Evolutionary conservation across 805 yeast species (phyloP).

Genomic region (Blastobotrys parvus): DNA sequence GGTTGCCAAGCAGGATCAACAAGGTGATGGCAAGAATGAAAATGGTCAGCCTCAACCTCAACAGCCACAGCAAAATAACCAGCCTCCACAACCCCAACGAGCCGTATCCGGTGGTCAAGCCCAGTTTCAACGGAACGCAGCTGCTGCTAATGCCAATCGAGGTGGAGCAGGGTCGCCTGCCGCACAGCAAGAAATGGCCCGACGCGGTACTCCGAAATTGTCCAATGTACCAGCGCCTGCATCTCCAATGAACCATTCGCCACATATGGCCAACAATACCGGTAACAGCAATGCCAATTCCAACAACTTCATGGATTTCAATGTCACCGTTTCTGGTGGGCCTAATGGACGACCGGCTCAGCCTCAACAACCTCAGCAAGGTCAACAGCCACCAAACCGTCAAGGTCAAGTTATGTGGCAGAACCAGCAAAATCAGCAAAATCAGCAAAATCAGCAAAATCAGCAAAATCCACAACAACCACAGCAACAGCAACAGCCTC

Average conservation of each 20-base stretch:
- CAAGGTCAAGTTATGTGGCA: slow-evolving; percentile 9
- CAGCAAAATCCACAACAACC: no score
- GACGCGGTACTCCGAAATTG: slow-evolving; percentile 24
- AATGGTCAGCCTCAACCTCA: slow-evolving; percentile 13
- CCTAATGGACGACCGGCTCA: slow-evolving; percentile 15
- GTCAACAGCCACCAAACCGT: slow-evolving; percentile 7
- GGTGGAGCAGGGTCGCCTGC: slow-evolving; percentile 5
- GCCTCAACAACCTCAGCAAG: slow-evolving; percentile 4
- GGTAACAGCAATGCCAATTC: slow-evolving; percentile 11
- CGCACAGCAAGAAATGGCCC: slow-evolving; percentile 4
- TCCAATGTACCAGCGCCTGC: slow-evolving; percentile 22
- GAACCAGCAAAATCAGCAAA: slow-evolving; percentile 9
- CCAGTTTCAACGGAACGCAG: slow-evolving; percentile 4
- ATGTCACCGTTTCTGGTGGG: slow-evolving; percentile 24
- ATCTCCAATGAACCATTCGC: slow-evolving; percentile 16
- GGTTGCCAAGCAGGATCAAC: slow-evolving; percentile 32
- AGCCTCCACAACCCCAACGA: slow-evolving; percentile 8
- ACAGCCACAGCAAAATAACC: slow-evolving; percentile 18
- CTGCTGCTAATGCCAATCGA: slow-evolving; percentile 2
- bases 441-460: no score
- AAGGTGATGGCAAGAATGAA: slow-evolving; percentile 14
- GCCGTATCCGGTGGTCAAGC: slow-evolving; percentile 1
- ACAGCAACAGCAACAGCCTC: slow-evolving; percentile 12
- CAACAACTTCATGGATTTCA: slow-evolving; percentile 18
- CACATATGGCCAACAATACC: slow-evolving; percentile 3